Conservation (phyloP, 2,329 filamentous ascomycete genomes). For the Aspergillus bombycis region DNA sequence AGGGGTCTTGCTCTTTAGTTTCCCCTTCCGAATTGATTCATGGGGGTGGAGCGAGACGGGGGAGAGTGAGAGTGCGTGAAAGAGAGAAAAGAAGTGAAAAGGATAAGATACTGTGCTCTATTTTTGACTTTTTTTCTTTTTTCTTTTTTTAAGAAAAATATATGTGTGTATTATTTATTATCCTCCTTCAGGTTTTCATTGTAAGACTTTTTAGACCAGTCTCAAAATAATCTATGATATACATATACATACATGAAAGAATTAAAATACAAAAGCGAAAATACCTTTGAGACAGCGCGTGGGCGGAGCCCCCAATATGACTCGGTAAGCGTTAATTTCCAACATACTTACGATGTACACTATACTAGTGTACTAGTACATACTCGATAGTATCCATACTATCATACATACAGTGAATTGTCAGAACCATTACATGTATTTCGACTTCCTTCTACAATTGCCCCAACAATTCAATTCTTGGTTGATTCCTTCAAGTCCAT, state of each 20-base stretch:
- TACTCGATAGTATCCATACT: too few species aligned
- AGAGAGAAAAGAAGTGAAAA: conserved; percentile 4
- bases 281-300: not conserved
- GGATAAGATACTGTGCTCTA: not conserved
- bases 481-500: not conserved
- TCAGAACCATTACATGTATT: not conserved
- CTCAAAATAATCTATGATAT: not conserved
- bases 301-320: not conserved
- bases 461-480: not conserved
- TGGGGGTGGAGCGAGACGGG: conserved; percentile 6
- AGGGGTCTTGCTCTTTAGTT: conserved; percentile 3
- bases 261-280: not conserved
- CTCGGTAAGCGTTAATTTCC: not conserved
- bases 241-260: not conserved
- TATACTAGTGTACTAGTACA: not conserved
- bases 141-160: too few species aligned
- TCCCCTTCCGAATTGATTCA: not conserved
- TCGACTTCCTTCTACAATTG: not conserved
- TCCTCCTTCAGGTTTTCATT: not conserved
- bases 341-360: not conserved
- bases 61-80: not conserved
- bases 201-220: not conserved
- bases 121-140: too few species aligned
- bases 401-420: not conserved
- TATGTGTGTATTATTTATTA: not conserved